Base-by-base conservation (phyloP, 768 basidiomycete species). In the Tylopilus sp. region DNA sequence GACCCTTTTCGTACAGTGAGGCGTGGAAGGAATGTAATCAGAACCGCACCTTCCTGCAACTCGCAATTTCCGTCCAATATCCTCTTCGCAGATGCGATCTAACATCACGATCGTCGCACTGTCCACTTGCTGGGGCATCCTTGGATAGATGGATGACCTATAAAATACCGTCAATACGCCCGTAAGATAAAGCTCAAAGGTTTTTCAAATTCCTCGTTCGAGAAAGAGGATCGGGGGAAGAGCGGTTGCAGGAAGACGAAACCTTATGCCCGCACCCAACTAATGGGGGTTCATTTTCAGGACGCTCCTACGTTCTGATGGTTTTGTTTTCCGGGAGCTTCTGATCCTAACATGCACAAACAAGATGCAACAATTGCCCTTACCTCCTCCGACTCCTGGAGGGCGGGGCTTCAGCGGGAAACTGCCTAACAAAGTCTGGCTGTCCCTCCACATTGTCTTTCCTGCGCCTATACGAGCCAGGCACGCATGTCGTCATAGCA, bases 21-120 rank as follows among this genome's bases (percentile, higher is more conserved):
- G 61, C 58, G 53, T 57, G 45, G 40, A 50, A 55, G 44, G 31
- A 42, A 55, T 53, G 44, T 51, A 54, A 55, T 45, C 44, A 58
- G 48, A 44, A 14, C 64, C 78, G 53, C 66, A 85, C 85, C 80
- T 72, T 59, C 83, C 85, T 24, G 80, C 79, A 43, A 86, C 67
- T 52, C 84, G 74, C 55, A 86, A 57, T 69, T 86, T 86, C 50
- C 69, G 71, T 42, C 80, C 80, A 42, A 74, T 58, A 31, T 77
- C 58, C 16, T 65, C 60, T 19, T 72, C 64, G 25, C 66, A 63
- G 40, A 85, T 64, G 36, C 68, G 71, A 48, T 71, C 65, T 36
- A 85, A 48, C 63, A 67, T 73, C 43, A 73, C 76, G 21, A 77
- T 74, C 40, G 56, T 71, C n/a, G 79, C 82, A 49, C 65, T 62